A percentile compares a stretch with the other conserved stretches of the same genome.
Evolutionary conservation across 1,139 yeast species (phyloP).

Genomic region (Lodderomyces jiufengensis): DNA sequence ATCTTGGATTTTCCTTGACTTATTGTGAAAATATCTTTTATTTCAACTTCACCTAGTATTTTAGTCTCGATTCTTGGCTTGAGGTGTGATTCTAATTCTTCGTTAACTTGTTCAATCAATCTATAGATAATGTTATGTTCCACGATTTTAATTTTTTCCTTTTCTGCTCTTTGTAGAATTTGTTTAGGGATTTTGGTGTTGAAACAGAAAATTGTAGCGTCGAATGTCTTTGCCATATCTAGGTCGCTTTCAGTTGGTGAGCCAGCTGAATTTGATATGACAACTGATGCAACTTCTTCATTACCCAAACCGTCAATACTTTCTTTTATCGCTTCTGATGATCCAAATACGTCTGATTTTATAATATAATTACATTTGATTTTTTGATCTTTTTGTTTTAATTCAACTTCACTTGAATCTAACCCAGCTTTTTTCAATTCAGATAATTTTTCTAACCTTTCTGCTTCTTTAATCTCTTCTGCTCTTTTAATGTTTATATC

Average conservation of each 20-base stretch:
- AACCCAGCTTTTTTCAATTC: slow-evolving; percentile 58
- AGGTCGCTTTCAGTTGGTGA: slow-evolving; percentile 80
- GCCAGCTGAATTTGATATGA: slow-evolving; percentile 78
- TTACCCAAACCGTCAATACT: slow-evolving; percentile 81
- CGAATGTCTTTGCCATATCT: slow-evolving; percentile 73
- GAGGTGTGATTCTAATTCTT: slow-evolving; percentile 56
- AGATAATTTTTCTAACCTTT: slow-evolving; percentile 48
- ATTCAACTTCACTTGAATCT: slow-evolving; percentile 33
- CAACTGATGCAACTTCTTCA: slow-evolving; percentile 69
- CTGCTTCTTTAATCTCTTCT: slow-evolving; percentile 44
- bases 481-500: slow-evolving; percentile 59
- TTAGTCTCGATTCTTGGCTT: slow-evolving; percentile 68
- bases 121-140: slow-evolving; percentile 83
- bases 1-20: slow-evolving; percentile 48
- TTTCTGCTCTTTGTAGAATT: slow-evolving; percentile 57
- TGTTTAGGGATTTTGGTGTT: slow-evolving; percentile 70
- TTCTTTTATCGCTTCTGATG: slow-evolving; percentile 64
- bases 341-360: slow-evolving; percentile 84
- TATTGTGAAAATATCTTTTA: slow-evolving; percentile 72
- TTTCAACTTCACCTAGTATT: slow-evolving; percentile 62
- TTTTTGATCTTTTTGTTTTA: slow-evolving; percentile 21
- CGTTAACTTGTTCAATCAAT: slow-evolving; percentile 79
- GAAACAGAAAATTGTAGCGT: slow-evolving; percentile 74
- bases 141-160: slow-evolving; percentile 54
- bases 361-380: slow-evolving; percentile 58